Evolutionary conservation across 2,329 filamentous ascomycete species (phyloP).

Genomic region (Aspergillus novofumigatus): DNA sequence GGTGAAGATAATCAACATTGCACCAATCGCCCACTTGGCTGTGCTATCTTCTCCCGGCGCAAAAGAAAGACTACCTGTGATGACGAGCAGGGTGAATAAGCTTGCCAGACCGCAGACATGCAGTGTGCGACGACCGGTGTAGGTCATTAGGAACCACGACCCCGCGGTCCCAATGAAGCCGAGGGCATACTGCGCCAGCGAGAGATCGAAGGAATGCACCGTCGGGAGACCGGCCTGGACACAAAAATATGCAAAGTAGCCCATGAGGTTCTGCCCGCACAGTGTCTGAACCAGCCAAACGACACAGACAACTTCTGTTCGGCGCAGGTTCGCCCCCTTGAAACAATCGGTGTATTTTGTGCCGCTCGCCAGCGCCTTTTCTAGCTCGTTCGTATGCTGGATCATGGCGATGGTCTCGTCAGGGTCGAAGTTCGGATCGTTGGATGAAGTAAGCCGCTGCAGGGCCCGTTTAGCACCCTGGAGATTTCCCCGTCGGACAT

Average conservation of each 20-base stretch:
- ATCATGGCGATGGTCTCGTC: slow-evolving; percentile 86
- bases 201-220: slow-evolving; percentile 34
- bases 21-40: slow-evolving; percentile 39
- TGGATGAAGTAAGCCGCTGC: slow-evolving; percentile 38
- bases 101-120: slow-evolving; percentile 29
- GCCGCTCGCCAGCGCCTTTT: slow-evolving; percentile 66
- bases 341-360: slow-evolving; percentile 77
- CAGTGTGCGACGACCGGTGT: slow-evolving; percentile 38
- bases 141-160: slow-evolving; percentile 47
- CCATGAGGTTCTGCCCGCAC: slow-evolving; percentile 57
- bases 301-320: slow-evolving; percentile 65
- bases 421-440: slow-evolving; percentile 66
- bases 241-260: slow-evolving; percentile 56
- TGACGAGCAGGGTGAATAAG: slow-evolving; percentile 24
- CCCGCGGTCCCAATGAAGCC: slow-evolving; percentile 48
- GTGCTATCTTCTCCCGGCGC: slow-evolving; percentile 22
- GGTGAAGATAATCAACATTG: slow-evolving; percentile 50
- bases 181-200: slow-evolving; percentile 58
- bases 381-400: slow-evolving; percentile 76
- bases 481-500: slow-evolving; percentile 39
- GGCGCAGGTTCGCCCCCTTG: slow-evolving; percentile 68
- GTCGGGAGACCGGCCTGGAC: slow-evolving; percentile 44
- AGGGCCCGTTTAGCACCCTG: slow-evolving; percentile 40
- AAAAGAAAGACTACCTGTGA: slow-evolving; percentile 25
- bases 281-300: slow-evolving; percentile 60